A percentile compares a stretch with the other conserved stretches of the same genome.
phyloP scores from a whole-genome alignment of 176 grass and related monocot genomes.

The Phragmites australis region DNA sequence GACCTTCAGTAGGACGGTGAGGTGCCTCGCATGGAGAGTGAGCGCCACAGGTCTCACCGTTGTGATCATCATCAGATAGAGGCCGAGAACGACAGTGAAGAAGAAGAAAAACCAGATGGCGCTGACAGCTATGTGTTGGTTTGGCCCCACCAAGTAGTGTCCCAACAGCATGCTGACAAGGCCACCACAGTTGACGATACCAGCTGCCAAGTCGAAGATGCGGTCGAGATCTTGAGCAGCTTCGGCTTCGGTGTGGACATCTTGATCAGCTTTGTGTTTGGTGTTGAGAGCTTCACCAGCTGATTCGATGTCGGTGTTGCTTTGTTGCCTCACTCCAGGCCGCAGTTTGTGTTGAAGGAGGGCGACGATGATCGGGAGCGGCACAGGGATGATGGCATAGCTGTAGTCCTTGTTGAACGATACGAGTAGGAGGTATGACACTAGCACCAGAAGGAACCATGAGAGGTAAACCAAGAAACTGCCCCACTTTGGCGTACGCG shows the following conservation, averaged over 20 bases:
- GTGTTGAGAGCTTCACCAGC: too few relatives aligned
- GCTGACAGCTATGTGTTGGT: neutral
- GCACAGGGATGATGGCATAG: neutral
- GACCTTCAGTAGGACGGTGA: neutral
- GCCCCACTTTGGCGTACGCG: neutral
- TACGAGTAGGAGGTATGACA: conserved; percentile 1
- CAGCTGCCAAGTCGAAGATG: neutral
- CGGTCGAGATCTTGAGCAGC: neutral
- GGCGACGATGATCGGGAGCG: neutral
- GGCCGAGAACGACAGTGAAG: neutral
- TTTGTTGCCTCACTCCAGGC: neutral
- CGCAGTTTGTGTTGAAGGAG: neutral
- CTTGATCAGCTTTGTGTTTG: too few relatives aligned
- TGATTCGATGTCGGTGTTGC: too few relatives aligned
- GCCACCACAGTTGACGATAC: conserved; percentile 7
- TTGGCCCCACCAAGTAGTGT: neutral
- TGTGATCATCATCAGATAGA: conserved; percentile 25
- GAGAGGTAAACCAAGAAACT: neutral
- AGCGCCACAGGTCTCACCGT: conserved; percentile 1
- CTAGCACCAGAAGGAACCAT: neutral
- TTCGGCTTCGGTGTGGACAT: neutral
- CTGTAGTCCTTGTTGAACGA: conserved; percentile 6
- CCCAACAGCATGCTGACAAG: neutral
- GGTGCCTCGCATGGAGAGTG: neutral
- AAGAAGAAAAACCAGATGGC: neutral